Base-by-base conservation (phyloP, 148 eudicot species). In the Hydrangea macrophylla region DNA sequence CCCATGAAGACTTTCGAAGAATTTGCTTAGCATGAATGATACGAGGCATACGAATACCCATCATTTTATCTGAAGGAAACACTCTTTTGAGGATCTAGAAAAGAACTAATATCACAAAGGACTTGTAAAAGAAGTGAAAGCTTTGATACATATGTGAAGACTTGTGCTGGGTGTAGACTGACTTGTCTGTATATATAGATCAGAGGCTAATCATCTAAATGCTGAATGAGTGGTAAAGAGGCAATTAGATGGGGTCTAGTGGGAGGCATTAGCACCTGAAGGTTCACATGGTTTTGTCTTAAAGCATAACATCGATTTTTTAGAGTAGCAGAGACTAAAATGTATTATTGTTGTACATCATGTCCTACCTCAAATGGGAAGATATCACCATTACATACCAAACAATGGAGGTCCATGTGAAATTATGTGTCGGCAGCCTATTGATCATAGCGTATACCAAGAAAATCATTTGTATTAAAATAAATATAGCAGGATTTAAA, bases 11-110 rank as follows among this genome's bases (percentile, higher is more conserved):
- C 39, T 65, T 48, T 15, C 67, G 17, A 12, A 42, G 17, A 12
- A 42, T 42, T 10, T 10, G 1, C 32, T 33, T 53, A 1, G 48
- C 60, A 9, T 45, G 61, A 36, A 51, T n/a, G 20, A 54, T 58
- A 12, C 39, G 10, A 28, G 51, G 65, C 57, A 75, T 35, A 11
- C 31, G 31, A 40, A 50, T 51, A 25, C 24, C 69, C 70, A 70
- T 76, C 60, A 23, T 2, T 54, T 56, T 44, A 20, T 10, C 11
- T 20, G 0, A 39, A 6, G n/a, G n/a, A n/a, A n/a, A n/a, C n/a
- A n/a, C n/a, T 42, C 15, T 9, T 10, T 9, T 3, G 5, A 42
- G 18, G 15, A 42, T 0, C 11, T 1, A 12, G 17, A 7, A 42
- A 18, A 4, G 50, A 8, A 11, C 13, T n/a, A n/a, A n/a, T n/a